Evolutionary conservation across 768 basidiomycete genomes (phyloP), one percentile per base, ranked within the genome.

Genomic region (Boletus coccyginus): DNA sequence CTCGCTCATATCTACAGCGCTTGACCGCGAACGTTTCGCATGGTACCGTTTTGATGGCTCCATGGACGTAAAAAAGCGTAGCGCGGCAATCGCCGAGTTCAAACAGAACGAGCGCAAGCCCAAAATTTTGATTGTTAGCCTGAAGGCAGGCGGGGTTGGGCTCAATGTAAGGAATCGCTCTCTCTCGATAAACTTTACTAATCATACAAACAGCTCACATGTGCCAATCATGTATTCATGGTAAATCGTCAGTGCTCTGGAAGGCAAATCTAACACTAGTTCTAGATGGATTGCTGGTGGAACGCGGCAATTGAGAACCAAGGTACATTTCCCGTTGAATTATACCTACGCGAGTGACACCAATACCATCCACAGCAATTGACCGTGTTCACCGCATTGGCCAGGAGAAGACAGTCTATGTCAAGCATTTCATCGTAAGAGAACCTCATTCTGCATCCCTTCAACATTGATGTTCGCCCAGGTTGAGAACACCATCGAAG

Each of bases 111-210:
- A 85, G 7, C 77, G 81, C 53, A 85, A 81, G 60, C 87, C 92
- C 1, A 89, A 92, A 68, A 78, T 95, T 11, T 68, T 93, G 27
- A 80, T 92, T 44, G 75, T 93, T 45, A 90, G 88, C 66, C 70
- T 94, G 69, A 94, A 92, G 69, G 95, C 95, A 5, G 95, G 94
- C 29, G 95, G 95, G 27, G 92, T 94, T 24, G 95, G 94, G 0
- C 68, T 96, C 53, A 94, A 95, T 68, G 85, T 92, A 66, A 63
- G 82, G 69, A 17, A 33, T 41, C 19, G 13, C 33, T 53, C 33
- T 41, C 54, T 41, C 6, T 24, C 27, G 8, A 36, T 24, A n/a
- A 53, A 19, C 44, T 33, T 35, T 38, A 39, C 58, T 50, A 21
- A 55, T 49, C 47, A 19, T 38, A 8, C 40, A 39, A 44, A 60